A percentile compares a stretch with the other conserved stretches of the same genome.
phyloP scores from a whole-genome alignment of 1,284 basidiomycete genomes.

The Pterulicium gracile region DNA sequence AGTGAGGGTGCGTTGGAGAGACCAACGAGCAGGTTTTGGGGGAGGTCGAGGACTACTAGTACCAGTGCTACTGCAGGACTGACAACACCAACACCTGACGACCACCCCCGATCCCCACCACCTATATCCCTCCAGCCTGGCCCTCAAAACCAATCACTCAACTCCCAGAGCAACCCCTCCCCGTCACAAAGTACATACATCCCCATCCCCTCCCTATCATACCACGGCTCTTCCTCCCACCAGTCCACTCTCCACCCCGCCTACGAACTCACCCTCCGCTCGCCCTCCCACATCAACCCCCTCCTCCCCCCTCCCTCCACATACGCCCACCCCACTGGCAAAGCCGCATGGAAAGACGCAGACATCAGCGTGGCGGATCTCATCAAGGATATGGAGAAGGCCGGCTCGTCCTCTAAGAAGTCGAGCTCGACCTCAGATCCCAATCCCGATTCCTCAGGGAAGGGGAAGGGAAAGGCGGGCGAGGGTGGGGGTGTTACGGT shows the following conservation, averaged over 20 bases:
- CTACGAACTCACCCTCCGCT: not conserved
- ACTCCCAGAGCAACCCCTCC: not conserved
- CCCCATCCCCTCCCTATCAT: not conserved
- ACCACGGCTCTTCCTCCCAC: not conserved
- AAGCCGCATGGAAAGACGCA: slow-evolving; percentile 1
- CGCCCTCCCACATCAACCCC: not conserved
- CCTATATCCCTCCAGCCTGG: not conserved
- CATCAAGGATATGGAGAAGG: not conserved
- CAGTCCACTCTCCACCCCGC: not conserved
- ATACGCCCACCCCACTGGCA: not conserved
- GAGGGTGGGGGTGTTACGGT: not conserved
- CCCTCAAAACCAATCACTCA: not conserved
- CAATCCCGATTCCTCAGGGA: not conserved
- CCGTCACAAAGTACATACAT: not conserved
- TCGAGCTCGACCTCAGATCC: not conserved
- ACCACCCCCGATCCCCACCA: not conserved
- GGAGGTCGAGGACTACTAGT: not conserved
- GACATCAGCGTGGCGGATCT: not conserved
- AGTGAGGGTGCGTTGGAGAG: not conserved
- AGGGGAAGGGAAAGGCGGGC: not conserved
- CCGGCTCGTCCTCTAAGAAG: too few species aligned
- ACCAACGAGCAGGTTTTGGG: not conserved
- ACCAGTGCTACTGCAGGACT: not conserved
- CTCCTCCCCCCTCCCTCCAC: not conserved
- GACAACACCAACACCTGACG: not conserved